Base-by-base conservation (phyloP, 352 stramenopile species). In the Globisporangium spinosum region DNA sequence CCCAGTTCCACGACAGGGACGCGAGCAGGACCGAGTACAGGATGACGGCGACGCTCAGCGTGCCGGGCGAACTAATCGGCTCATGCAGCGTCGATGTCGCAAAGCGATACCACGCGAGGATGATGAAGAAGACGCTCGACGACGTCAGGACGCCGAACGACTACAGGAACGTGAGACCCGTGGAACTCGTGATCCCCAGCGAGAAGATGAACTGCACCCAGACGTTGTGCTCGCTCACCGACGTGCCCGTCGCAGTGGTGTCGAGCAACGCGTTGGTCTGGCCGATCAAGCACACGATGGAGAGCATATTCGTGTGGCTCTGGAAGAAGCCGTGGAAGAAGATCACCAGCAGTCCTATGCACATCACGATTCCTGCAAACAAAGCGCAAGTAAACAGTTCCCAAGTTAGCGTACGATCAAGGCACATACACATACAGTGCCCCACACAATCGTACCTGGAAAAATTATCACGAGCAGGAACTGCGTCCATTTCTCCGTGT, bases 181-280 rank as follows among this genome's bases (percentile, higher is more conserved):
- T 93, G 5, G 85, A 93, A 70, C 82, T 92, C 23, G 85, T 93
- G 69, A 93, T 93, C 13, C 87, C 87, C 0, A 93, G 69, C 35
- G 85, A 91, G 67, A 94, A 93, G 68, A 94, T 90, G 68, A 94
- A 94, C 64, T 95, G 85, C 45, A 94, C 87, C 84, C 85, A 94
- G 56, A 93, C 84, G 59, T 95, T 95, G 13, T 83, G 74, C 67
- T 95, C 84, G 43, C 78, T 92, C 45, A 95, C 87, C 22, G 80
- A 79, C 7, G 82, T 92, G 3, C 81, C 87, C 2, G 82, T 85
- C 2, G 84, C 83, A 1, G 83, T 94, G 12, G 83, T 93, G 72
- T 93, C 87, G 0, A 93, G 71, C 12, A 94, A 51, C 0, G 85
- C 85, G 65, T 81, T 89, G 55, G 94, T 76, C 64, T 95, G 87